Evolutionary conservation across 139 green algal species (phyloP).

Genomic region (Spirogloea muscicola): DNA sequence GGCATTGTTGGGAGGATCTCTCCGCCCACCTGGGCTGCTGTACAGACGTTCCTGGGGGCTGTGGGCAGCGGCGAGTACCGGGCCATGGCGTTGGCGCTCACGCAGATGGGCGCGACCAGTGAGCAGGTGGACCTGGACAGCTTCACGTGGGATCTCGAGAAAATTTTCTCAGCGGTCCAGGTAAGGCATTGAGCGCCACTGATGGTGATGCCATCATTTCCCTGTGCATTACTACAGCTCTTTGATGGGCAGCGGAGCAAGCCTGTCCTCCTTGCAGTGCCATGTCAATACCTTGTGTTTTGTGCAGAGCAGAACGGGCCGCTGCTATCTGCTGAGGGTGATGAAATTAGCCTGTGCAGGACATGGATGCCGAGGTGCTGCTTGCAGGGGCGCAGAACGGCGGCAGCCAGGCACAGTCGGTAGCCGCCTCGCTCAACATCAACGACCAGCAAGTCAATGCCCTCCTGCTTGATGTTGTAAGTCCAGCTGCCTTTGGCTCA

Average conservation of each 20-base stretch:
- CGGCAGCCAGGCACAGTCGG: neutral
- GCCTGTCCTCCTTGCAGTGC: neutral
- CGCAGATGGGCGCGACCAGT: conserved; percentile 52
- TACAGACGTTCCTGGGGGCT: conserved; percentile 72
- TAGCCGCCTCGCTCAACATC: conserved; percentile 32
- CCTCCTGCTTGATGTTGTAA: conserved; percentile 59
- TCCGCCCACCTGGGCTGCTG: conserved; percentile 45
- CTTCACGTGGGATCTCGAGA: conserved; percentile 69
- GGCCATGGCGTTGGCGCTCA: conserved; percentile 71
- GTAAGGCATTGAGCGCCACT: neutral
- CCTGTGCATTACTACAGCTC: neutral
- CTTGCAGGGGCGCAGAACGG: conserved; percentile 1
- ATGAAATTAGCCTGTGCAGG: conserved; percentile 35
- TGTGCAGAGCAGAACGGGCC: no score
- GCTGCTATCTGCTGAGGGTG: no score
- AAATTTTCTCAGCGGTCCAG: conserved; percentile 54
- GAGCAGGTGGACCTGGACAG: conserved; percentile 59
- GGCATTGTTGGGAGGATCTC: conserved; percentile 85
- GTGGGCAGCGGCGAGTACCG: conserved; percentile 64
- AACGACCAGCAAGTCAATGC: conserved; percentile 55
- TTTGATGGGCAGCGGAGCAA: neutral
- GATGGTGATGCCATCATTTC: neutral
- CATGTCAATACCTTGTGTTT: no score
- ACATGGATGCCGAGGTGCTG: conserved; percentile 32
- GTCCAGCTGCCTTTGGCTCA: no score